These are phyloP conservation scores for Phytophthora hibernalis DNA, from an alignment of 352 stramenopile species.

Conservation along the genomic window DNA sequence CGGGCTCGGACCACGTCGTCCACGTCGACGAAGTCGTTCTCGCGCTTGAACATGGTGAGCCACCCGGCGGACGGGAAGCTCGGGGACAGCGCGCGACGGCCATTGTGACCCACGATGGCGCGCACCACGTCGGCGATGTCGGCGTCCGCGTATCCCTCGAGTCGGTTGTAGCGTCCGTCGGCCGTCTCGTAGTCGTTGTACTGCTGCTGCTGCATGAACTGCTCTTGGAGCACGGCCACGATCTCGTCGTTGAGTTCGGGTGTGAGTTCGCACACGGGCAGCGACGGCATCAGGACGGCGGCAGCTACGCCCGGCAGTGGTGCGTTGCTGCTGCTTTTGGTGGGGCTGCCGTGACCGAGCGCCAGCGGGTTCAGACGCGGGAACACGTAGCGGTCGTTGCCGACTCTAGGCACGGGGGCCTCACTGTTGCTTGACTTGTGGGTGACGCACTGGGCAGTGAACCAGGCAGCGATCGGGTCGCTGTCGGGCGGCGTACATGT, in stretches of 20 bases:
- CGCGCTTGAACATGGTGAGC: slow-evolving; percentile 63
- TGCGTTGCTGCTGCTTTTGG: not conserved
- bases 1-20: slow-evolving; percentile 16
- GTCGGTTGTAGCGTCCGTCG: slow-evolving; percentile 27
- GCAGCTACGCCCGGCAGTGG: slow-evolving; percentile 6
- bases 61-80: slow-evolving; percentile 57
- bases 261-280: slow-evolving; percentile 42
- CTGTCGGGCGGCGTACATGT: slow-evolving; percentile 9
- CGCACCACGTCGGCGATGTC: slow-evolving; percentile 74
- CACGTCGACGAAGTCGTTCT: slow-evolving; percentile 53
- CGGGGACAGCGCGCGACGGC: slow-evolving; percentile 43
- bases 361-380: slow-evolving; percentile 36
- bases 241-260: slow-evolving; percentile 61
- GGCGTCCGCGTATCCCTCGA: slow-evolving; percentile 48
- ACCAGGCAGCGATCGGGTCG: not conserved
- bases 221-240: slow-evolving; percentile 54
- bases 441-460: not conserved
- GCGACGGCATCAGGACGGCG: slow-evolving; percentile 6
- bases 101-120: slow-evolving; percentile 54
- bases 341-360: slow-evolving; percentile 25
- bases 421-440: slow-evolving; percentile 14
- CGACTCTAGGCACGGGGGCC: not conserved
- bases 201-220: slow-evolving; percentile 58
- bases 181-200: slow-evolving; percentile 28
- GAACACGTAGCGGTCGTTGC: slow-evolving; percentile 36